phyloP scores from a whole-genome alignment of 2,329 filamentous ascomycete genomes.

The Clonostachys rosea region DNA sequence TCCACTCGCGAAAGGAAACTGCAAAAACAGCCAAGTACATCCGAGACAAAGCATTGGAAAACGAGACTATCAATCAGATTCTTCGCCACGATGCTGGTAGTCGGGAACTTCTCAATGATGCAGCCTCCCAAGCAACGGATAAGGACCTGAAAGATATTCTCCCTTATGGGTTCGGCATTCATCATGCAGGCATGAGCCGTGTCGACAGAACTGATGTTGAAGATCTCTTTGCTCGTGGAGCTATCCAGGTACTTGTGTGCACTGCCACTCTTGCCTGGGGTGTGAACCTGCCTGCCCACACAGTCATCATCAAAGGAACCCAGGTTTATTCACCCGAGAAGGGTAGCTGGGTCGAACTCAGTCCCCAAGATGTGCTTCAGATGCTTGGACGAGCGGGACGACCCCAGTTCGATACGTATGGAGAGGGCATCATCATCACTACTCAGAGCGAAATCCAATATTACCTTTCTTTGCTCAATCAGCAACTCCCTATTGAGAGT shows the following conservation, averaged over 20 bases:
- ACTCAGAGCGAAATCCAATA: slow-evolving; percentile 94
- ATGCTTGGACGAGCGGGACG: slow-evolving; percentile 97
- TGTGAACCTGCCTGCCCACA: slow-evolving; percentile 96
- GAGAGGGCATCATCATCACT: slow-evolving; percentile 98
- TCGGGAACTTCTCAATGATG: slow-evolving; percentile 81
- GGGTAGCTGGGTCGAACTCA: slow-evolving; percentile 96
- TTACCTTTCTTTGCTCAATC: slow-evolving; percentile 92
- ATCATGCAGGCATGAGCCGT: slow-evolving; percentile 95
- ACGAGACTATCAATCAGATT: slow-evolving; percentile 95
- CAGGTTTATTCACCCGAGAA: slow-evolving; percentile 98
- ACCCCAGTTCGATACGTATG: slow-evolving; percentile 95
- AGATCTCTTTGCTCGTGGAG: slow-evolving; percentile 86
- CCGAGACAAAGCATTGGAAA: slow-evolving; percentile 92
- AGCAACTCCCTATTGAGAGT: slow-evolving; percentile 95
- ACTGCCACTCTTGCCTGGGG: slow-evolving; percentile 99
- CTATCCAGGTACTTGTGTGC: slow-evolving; percentile 92
- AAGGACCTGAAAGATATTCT: slow-evolving; percentile 87
- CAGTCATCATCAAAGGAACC: slow-evolving; percentile 98
- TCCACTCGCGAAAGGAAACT: slow-evolving; percentile 96
- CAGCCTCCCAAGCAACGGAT: slow-evolving; percentile 78
- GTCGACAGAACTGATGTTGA: slow-evolving; percentile 94
- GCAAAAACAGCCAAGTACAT: slow-evolving; percentile 97
- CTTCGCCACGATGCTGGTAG: slow-evolving; percentile 88
- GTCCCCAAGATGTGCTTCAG: slow-evolving; percentile 94
- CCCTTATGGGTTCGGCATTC: slow-evolving; percentile 96